Base-by-base conservation (phyloP, 805 yeast genomes). In the Pichia sporocuriosa region DNA sequence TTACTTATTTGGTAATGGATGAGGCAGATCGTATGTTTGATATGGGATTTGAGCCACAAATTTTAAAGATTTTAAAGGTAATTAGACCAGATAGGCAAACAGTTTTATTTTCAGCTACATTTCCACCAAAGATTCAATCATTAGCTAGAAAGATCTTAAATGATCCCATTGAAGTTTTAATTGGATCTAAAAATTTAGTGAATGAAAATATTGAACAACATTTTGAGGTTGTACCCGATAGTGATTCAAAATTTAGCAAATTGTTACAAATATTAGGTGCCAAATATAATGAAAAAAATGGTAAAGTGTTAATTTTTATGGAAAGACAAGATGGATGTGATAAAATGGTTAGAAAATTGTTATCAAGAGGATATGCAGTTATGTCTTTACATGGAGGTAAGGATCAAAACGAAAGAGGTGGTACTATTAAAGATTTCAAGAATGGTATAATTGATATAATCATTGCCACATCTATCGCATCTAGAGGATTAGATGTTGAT, bases 11-110 rank as follows among this genome's bases (percentile, higher is more conserved):
- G n/a, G 94, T 89, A 0, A 65, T 93, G 45, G 98, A 93, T 58
- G 98, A 93, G 57, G 97, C 97, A 1, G 98, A 93, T 61, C 66
- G 98, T 48, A 80, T 93, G 84, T 90, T 90, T 65, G 98, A 93
- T 59, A 68, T 93, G 73, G 98, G 98, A 1, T 93, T 93, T 63
- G 97, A 87, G 53, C 97, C 98, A 0, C 98, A 93, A 57, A 87
- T 93, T 4, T 78, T 75, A 51, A 85, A 86, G 53, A 81, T 93
- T 19, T 69, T 88, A 56, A 32, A 39, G 16, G 29, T 17, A 6
- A 70, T 86, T 3, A 69, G 97, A 37, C 93, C 93, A 0, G 96
- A 89, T 56, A 69, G 83, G 37, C 97, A 90, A 55, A 84, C 93
- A 15, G 90, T 89, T 3, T 63, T 93, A 21, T 93, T 90, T 57